phyloP scores from a whole-genome alignment of 202 grass and related monocot species.

The Eragrostis tef region DNA sequence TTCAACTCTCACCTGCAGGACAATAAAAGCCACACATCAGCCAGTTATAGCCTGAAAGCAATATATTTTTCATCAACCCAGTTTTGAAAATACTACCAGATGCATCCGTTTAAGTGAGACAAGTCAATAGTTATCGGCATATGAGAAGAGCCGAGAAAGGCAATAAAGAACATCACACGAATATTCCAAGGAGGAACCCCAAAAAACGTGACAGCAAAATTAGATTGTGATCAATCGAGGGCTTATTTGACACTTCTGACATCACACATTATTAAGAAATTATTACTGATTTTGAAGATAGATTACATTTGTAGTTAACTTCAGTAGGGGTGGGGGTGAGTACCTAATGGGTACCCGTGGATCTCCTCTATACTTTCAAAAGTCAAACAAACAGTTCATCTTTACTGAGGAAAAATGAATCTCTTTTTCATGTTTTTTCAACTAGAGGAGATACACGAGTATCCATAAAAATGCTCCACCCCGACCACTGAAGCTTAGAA shows the following conservation, averaged over 20 bases:
- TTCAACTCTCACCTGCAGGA: conserved; percentile 82
- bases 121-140: conserved; percentile 4
- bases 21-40: conserved; percentile 24
- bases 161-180: background rate
- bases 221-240: conserved; percentile 3
- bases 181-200: background rate
- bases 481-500: background rate
- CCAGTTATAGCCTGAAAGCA: conserved; percentile 19
- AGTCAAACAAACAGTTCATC: no score
- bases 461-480: no score
- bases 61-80: background rate
- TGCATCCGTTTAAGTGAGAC: conserved; percentile 26
- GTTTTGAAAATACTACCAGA: conserved; percentile 24
- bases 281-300: conserved; percentile 22
- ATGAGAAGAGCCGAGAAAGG: background rate
- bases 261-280: background rate
- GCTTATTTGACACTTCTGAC: conserved; percentile 27
- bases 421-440: no score
- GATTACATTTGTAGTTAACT: background rate
- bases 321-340: no score
- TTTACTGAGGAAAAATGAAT: no score
- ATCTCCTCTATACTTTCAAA: no score
- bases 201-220: background rate
- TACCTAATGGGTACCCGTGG: no score
- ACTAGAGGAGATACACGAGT: no score